phyloP scores from a whole-genome alignment of 148 eudicot genomes.

The Polygonum aviculare region DNA sequence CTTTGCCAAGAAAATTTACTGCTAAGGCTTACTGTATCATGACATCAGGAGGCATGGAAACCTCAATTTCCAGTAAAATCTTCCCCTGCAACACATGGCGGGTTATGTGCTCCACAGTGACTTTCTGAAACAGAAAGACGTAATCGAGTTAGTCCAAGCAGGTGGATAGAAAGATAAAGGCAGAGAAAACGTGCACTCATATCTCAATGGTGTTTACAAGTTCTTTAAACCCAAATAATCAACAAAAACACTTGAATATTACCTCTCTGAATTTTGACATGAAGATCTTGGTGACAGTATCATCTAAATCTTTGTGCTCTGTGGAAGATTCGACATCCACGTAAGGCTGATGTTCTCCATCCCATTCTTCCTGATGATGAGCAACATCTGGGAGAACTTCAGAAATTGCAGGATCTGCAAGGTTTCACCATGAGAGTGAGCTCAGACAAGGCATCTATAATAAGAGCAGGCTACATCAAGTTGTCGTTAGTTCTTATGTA shows the following conservation, averaged over 20 bases:
- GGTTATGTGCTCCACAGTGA: constrained; percentile 52
- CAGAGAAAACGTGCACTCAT: neutral
- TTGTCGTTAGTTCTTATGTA: neutral
- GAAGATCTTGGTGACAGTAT: constrained; percentile 38
- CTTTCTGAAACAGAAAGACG: constrained; percentile 35
- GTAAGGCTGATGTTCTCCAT: constrained; percentile 20
- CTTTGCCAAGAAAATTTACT: neutral
- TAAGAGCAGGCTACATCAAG: constrained; percentile 2
- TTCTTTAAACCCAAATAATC: neutral
- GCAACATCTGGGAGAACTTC: constrained; percentile 25
- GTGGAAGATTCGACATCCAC: constrained; percentile 10
- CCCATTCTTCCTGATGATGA: constrained; percentile 18
- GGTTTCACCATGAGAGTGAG: constrained; percentile 1
- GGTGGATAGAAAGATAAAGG: neutral
- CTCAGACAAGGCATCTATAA: neutral
- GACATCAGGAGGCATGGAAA: constrained; percentile 73
- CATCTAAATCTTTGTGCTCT: constrained; percentile 51
- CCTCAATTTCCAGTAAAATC: constrained; percentile 72
- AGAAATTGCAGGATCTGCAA: constrained; percentile 64
- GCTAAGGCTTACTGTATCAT: constrained; percentile 43
- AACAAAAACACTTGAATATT: neutral
- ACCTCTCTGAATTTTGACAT: constrained; percentile 63
- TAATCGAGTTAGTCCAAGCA: neutral
- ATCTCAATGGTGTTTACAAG: neutral
- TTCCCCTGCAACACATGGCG: constrained; percentile 67